Evolutionary conservation across 2,329 filamentous ascomycete genomes (phyloP).

Genomic region (Cryoendolithus antarcticus): DNA sequence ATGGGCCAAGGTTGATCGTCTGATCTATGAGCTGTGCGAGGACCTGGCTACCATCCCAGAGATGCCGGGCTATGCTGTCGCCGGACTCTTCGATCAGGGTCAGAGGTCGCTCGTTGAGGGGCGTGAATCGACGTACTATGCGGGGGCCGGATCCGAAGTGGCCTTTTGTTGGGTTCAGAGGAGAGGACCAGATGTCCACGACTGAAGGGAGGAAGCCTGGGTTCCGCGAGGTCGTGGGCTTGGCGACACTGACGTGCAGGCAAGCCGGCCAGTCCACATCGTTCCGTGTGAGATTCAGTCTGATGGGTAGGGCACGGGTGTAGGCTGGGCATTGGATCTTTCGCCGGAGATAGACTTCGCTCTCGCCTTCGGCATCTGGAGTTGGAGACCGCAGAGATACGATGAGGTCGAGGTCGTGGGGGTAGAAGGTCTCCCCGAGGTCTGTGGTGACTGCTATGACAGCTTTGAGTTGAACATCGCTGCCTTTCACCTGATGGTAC

Average conservation of each 20-base stretch:
- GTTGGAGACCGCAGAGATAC: conserved; percentile 23
- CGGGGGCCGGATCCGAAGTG: conserved; percentile 35
- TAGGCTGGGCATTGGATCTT: conserved; percentile 32
- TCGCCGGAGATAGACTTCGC: conserved; percentile 30
- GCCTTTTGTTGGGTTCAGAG: conserved; percentile 28
- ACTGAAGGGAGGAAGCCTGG: conserved; percentile 28
- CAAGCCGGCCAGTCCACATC: conserved; percentile 27
- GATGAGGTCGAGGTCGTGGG: conserved; percentile 33
- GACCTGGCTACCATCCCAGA: conserved; percentile 56
- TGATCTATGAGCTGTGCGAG: conserved; percentile 41
- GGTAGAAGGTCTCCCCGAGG: conserved; percentile 52
- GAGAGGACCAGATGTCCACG: conserved; percentile 45
- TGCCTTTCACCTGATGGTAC: conserved; percentile 4
- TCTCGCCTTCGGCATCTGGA: conserved; percentile 15
- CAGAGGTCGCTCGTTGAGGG: conserved; percentile 29
- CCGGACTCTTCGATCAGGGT: conserved; percentile 57
- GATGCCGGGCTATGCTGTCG: conserved; percentile 59
- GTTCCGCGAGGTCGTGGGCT: conserved; percentile 9
- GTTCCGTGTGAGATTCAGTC: conserved; percentile 28
- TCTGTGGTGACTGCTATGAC: conserved; percentile 57
- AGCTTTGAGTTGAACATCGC: conserved; percentile 32
- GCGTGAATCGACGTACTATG: conserved; percentile 42
- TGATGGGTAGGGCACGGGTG: conserved; percentile 32
- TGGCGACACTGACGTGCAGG: conserved; percentile 28
- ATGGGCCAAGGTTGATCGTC: conserved; percentile 24